Evolutionary conservation across 192 early-diverging fungal species (phyloP), one percentile per base, ranked within the genome.

Genomic region (Coemansia sp.): DNA sequence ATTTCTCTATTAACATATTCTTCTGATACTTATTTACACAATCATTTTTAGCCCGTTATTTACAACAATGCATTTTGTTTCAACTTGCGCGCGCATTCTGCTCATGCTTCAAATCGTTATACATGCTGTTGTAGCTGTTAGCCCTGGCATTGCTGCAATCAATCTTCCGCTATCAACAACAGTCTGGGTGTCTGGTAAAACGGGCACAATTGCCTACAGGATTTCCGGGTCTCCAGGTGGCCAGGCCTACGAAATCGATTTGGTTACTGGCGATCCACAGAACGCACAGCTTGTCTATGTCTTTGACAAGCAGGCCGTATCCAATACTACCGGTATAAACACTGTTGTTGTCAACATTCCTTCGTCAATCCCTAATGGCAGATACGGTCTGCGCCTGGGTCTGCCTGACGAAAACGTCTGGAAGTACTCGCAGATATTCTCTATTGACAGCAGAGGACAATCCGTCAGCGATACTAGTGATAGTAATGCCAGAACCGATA

Each of bases 261-360:
- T 70, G 53, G 54, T 70, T 38, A 34, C 40, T 7, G 68, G 68
- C 6, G 52, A 64, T 3, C 53, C 68, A 2, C 21, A 64, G 17
- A 70, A 70, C 41, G 68, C 68, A 1, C 68, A 64, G 53, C 57
- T 70, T 1, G 61, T 70, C 4, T 49, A 69, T 41, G 53, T 64
- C 2, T 70, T 70, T 45, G 57, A 59, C 10, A 37, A 55, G 11
- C 22, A 33, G 14, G 61, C 68, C 1, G 53, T 42, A 34, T 61
- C 68, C 1, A 56, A 33, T 2, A 18, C 46, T 10, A 15, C 43
- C 7, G 57, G 68, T 6, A 23, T 70, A 19, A 64, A 70, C 52
- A 56, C 68, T 8, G 68, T 60, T 53, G 60, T 18, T 9, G 68
- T 64, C 39, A 41, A 59, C 5, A 53, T 70, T 7, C 61, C 61